Conservation (phyloP, 1,139 yeast species). For the Yamadazyma dushanensis region DNA sequence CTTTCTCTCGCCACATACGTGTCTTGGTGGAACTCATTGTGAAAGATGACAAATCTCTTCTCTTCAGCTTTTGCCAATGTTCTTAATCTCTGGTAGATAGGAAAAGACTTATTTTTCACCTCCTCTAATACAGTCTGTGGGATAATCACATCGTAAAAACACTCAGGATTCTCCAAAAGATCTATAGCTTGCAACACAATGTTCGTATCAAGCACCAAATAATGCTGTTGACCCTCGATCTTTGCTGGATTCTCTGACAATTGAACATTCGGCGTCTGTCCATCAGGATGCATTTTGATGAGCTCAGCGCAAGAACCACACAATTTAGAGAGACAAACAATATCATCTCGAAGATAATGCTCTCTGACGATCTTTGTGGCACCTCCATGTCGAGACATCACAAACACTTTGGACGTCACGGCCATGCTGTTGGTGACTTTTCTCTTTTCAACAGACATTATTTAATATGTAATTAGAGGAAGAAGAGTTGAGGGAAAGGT, state of each 20-base stretch:
- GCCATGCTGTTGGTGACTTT: conserved; percentile 56
- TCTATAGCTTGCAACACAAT: conserved; percentile 89
- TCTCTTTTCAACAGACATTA: conserved; percentile 22
- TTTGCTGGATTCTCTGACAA: conserved; percentile 52
- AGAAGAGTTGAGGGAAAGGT: neutral
- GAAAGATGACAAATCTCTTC: conserved; percentile 87
- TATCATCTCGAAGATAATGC: conserved; percentile 88
- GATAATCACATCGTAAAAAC: conserved; percentile 84
- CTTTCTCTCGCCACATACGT: conserved; percentile 65
- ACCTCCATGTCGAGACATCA: conserved; percentile 84
- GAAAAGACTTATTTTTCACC: conserved; percentile 82
- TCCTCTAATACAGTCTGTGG: conserved; percentile 96
- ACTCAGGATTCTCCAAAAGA: conserved; percentile 71
- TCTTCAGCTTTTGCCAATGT: conserved; percentile 74
- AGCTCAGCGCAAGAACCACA: conserved; percentile 65
- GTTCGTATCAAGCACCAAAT: conserved; percentile 84
- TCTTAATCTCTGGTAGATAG: conserved; percentile 83
- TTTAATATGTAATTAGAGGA: neutral
- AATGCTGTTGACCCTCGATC: conserved; percentile 50
- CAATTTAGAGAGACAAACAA: conserved; percentile 79
- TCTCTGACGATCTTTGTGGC: conserved; percentile 92
- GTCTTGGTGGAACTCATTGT: conserved; percentile 81
- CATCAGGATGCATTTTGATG: conserved; percentile 56
- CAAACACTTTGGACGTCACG: conserved; percentile 89
- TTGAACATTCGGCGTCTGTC: conserved; percentile 49